Evolutionary conservation across 352 stramenopile genomes (phyloP).

Genomic region (Pythium insidiosum): DNA sequence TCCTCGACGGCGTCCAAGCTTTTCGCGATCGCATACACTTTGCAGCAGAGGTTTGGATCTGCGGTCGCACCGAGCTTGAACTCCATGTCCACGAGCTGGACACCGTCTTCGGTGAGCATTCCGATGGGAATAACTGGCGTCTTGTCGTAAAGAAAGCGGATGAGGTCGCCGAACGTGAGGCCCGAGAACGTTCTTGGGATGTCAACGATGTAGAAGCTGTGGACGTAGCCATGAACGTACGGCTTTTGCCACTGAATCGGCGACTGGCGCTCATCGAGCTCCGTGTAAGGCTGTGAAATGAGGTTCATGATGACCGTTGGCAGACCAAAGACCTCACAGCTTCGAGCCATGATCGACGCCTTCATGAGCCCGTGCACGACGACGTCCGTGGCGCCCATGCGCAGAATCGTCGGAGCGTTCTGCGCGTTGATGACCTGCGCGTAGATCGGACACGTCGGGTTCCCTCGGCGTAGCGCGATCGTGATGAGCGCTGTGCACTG

Average conservation of each 20-base stretch:
- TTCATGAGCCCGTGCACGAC: constrained; percentile 64
- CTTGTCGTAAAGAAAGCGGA: constrained; percentile 75
- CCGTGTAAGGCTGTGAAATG: constrained; percentile 39
- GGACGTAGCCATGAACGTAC: constrained; percentile 63
- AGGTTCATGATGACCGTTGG: constrained; percentile 64
- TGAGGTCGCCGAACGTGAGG: constrained; percentile 71
- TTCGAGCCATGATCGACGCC: constrained; percentile 59
- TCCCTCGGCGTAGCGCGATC: constrained; percentile 60
- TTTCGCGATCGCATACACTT: constrained; percentile 69
- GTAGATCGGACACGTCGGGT: constrained; percentile 67
- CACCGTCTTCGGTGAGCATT: constrained; percentile 54
- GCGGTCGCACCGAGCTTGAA: constrained; percentile 71
- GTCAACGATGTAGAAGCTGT: constrained; percentile 68
- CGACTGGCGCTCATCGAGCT: constrained; percentile 43
- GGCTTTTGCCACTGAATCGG: constrained; percentile 54
- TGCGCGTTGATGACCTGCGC: constrained; percentile 64
- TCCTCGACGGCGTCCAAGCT: constrained; percentile 40
- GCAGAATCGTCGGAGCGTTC: constrained; percentile 56
- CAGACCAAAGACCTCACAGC: constrained; percentile 54
- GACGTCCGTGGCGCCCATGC: constrained; percentile 70
- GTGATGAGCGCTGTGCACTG: constrained; percentile 69
- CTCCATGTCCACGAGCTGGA: constrained; percentile 65
- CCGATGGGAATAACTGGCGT: constrained; percentile 51
- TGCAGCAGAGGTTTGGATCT: constrained; percentile 74
- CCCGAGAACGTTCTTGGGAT: constrained; percentile 75